phyloP scores from a whole-genome alignment of 176 grass and related monocot species.

The Themeda triandra region DNA sequence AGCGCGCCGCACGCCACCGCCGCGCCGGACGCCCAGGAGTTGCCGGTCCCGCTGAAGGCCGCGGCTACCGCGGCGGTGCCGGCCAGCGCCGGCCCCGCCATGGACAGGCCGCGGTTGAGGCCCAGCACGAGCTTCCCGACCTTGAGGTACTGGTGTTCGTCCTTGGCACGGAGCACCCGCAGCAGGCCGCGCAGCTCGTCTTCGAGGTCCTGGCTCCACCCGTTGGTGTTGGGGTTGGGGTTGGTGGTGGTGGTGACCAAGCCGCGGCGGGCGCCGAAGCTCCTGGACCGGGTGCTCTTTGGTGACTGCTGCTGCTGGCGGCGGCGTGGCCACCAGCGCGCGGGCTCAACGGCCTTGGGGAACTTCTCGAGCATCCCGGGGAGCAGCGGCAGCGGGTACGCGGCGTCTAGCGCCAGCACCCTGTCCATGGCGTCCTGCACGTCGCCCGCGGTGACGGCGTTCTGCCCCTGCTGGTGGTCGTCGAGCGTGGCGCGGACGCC shows the following conservation, averaged over 20 bases:
- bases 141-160: constrained; percentile 34
- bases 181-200: constrained; percentile 49
- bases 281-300: neutral
- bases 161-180: constrained; percentile 44
- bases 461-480: neutral
- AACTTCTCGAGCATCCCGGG: constrained; percentile 60
- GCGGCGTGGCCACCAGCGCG: constrained; percentile 48
- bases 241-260: neutral
- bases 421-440: constrained; percentile 11
- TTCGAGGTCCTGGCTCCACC: constrained; percentile 51
- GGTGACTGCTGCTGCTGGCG: neutral
- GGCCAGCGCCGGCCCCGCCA: constrained; percentile 23
- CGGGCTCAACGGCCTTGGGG: constrained; percentile 35
- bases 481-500: constrained; percentile 10
- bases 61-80: constrained; percentile 23
- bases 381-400: constrained; percentile 55
- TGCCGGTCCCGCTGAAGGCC: constrained; percentile 20
- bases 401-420: constrained; percentile 40
- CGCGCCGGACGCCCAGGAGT: neutral
- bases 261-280: neutral
- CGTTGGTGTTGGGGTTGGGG: constrained; percentile 26
- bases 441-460: neutral
- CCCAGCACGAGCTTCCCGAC: constrained; percentile 11
- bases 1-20: constrained; percentile 22
- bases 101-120: constrained; percentile 31